Conservation (phyloP, 192 early-diverging fungal genomes). For the Linnemannia schmuckeri region DNA sequence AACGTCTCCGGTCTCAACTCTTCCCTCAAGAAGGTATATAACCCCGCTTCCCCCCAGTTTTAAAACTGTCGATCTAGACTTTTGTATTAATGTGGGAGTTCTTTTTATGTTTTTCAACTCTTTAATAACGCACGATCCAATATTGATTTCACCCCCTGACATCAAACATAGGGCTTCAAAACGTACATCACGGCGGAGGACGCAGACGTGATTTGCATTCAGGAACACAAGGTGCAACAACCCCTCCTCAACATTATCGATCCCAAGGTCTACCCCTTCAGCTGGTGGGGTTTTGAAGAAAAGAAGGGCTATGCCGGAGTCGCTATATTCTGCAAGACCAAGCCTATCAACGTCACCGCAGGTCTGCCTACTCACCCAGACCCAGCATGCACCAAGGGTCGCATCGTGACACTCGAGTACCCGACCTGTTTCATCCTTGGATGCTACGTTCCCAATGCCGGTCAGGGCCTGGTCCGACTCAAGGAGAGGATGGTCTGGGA, state of each 20-base stretch:
- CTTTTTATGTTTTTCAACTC: not conserved
- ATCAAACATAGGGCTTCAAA: constrained; percentile 66
- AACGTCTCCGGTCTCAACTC: constrained; percentile 85
- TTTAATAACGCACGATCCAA: not conserved
- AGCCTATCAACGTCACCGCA: constrained; percentile 72
- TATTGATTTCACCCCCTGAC: not conserved
- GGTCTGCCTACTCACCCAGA: constrained; percentile 69
- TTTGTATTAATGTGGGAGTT: not conserved
- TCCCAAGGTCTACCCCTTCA: constrained; percentile 75
- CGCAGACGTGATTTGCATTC: constrained; percentile 85
- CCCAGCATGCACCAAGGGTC: constrained; percentile 66
- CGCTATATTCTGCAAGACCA: constrained; percentile 83
- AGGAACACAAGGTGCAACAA: constrained; percentile 89
- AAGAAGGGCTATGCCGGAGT: constrained; percentile 89
- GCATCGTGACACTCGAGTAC: constrained; percentile 81
- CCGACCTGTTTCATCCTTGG: constrained; percentile 73
- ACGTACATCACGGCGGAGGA: constrained; percentile 81
- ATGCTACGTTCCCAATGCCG: constrained; percentile 87
- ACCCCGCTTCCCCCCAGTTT: not conserved
- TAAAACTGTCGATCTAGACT: not conserved
- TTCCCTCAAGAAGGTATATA: constrained; percentile 77
- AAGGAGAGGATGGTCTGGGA: constrained; percentile 76
- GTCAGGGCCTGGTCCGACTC: constrained; percentile 77
- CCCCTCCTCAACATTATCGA: constrained; percentile 70
- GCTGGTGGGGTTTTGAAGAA: constrained; percentile 75